A percentile compares a stretch with the other conserved stretches of the same genome.
phyloP scores from a whole-genome alignment of 768 basidiomycete genomes.

The Trametes punicea region DNA sequence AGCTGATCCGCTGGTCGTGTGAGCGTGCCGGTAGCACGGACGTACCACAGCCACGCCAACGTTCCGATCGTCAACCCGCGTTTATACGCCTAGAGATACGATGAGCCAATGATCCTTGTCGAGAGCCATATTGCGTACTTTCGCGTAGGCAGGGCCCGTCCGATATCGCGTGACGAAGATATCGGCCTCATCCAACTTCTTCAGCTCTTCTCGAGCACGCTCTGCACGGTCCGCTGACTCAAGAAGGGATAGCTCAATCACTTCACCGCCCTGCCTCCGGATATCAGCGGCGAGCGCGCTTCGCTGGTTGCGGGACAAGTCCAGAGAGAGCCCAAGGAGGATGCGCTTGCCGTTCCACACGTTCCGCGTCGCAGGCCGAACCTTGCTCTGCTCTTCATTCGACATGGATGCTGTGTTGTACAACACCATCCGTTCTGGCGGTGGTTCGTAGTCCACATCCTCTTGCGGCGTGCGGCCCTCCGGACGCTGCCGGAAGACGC shows the following conservation, averaged over 20 bases:
- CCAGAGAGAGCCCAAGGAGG: conserved; percentile 58
- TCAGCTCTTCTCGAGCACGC: conserved; percentile 36
- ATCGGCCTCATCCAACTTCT: conserved; percentile 53
- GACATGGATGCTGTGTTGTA: conserved; percentile 33
- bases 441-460: conserved; percentile 27
- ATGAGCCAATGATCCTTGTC: not conserved
- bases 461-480: conserved; percentile 26
- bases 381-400: conserved; percentile 20
- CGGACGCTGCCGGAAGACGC: conserved; percentile 38
- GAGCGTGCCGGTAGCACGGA: conserved; percentile 59
- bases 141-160: conserved; percentile 64
- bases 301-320: conserved; percentile 45
- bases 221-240: conserved; percentile 25
- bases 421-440: conserved; percentile 33
- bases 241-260: conserved; percentile 32
- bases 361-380: conserved; percentile 24
- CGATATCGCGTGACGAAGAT: conserved; percentile 70
- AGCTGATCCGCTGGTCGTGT: conserved; percentile 69
- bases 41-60: conserved; percentile 80
- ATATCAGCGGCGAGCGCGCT: conserved; percentile 59
- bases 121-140: conserved; percentile 40
- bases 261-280: conserved; percentile 53
- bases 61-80: conserved; percentile 66
- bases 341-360: conserved; percentile 63
- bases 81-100: conserved; percentile 51